Percentiles rank a stretch among this genome's conserved stretches.
Evolutionary conservation across 2,329 filamentous ascomycete genomes (phyloP).

Genomic region (Ophiocordyceps camponoti-rufipedis): DNA sequence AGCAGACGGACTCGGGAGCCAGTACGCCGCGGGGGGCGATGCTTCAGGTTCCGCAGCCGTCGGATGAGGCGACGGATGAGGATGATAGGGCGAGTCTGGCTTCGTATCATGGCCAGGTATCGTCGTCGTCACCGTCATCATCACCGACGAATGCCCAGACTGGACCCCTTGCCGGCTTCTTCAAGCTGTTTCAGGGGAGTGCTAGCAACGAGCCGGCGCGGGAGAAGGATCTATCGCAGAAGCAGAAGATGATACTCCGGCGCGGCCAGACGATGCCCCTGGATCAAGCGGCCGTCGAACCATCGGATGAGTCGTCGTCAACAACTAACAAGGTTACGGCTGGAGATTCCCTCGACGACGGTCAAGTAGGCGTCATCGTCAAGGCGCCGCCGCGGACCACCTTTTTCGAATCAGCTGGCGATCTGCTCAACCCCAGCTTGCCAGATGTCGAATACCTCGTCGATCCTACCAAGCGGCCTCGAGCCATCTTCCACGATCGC

Average conservation of each 20-base stretch:
- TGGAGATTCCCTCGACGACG: slow-evolving; percentile 28
- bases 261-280: slow-evolving; percentile 52
- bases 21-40: slow-evolving; percentile 20
- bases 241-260: slow-evolving; percentile 53
- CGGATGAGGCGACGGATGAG: slow-evolving; percentile 44
- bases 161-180: slow-evolving; percentile 39
- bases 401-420: slow-evolving; percentile 86
- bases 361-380: slow-evolving; percentile 20
- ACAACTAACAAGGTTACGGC: slow-evolving; percentile 23
- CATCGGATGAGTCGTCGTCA: neutral
- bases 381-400: slow-evolving; percentile 74
- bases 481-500: slow-evolving; percentile 92
- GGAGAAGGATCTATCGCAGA: slow-evolving; percentile 29
- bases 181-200: slow-evolving; percentile 49
- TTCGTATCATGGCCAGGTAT: slow-evolving; percentile 10
- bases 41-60: slow-evolving; percentile 52
- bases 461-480: slow-evolving; percentile 62
- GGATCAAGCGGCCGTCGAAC: slow-evolving; percentile 9
- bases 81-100: slow-evolving; percentile 44
- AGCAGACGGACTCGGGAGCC: slow-evolving; percentile 14
- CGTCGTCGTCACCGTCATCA: too few relatives aligned
- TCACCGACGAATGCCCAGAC: neutral
- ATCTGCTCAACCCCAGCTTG: slow-evolving; percentile 77
- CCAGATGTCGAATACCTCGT: slow-evolving; percentile 67
- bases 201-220: slow-evolving; percentile 30